phyloP scores from a whole-genome alignment of 495 filamentous ascomycete species.

The Copromyces sp. region DNA sequence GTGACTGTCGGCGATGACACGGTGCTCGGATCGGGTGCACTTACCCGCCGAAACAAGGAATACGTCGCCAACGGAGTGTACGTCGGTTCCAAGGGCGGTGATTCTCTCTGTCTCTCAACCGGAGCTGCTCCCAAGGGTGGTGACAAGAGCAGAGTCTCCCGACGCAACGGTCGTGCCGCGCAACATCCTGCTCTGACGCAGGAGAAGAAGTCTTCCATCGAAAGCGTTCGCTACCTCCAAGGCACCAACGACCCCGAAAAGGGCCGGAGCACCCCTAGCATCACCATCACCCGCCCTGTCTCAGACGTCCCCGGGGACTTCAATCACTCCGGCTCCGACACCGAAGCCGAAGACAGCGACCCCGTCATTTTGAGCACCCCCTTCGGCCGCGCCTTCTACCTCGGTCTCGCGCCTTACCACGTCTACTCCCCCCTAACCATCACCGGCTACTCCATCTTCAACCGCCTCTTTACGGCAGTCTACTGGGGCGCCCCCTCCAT shows the following conservation, averaged over 20 bases:
- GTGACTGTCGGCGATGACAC: conserved; percentile 23
- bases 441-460: conserved; percentile 29
- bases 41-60: conserved; percentile 27
- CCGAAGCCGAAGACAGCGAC: not conserved
- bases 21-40: conserved; percentile 35
- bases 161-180: not conserved
- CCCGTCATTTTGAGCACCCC: conserved; percentile 8
- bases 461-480: conserved; percentile 21
- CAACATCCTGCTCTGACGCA: not conserved
- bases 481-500: conserved; percentile 29
- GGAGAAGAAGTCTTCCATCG: not conserved
- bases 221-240: not conserved
- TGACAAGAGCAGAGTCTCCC: not conserved
- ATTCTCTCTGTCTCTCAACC: conserved; percentile 26
- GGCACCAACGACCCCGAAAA: not conserved
- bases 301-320: not conserved
- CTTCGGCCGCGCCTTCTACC: conserved; percentile 39
- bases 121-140: not conserved
- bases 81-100: conserved; percentile 34
- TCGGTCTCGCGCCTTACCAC: conserved; percentile 26
- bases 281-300: not conserved
- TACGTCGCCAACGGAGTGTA: conserved; percentile 32
- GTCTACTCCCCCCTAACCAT: conserved; percentile 30
- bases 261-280: not conserved
- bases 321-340: not conserved